Conservation (phyloP, 2,329 filamentous ascomycete species). For the Calonectria ilicicola region DNA sequence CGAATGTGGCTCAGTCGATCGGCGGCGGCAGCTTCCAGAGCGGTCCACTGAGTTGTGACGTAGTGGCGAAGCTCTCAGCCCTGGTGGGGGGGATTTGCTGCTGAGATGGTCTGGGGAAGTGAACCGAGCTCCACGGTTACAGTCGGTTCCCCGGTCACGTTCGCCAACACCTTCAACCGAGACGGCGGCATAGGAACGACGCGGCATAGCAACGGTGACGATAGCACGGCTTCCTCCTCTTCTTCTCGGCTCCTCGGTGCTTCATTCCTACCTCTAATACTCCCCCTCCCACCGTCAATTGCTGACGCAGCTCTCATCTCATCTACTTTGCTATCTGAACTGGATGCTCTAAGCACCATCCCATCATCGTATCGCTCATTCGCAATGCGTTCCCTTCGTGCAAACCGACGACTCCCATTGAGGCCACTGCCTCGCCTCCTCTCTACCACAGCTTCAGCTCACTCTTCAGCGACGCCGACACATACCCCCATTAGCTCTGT, state of each 20-base stretch:
- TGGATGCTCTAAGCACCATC: background rate
- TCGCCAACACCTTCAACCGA: constrained; percentile 36
- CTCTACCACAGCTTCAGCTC: constrained; percentile 50
- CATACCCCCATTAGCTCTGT: constrained; percentile 77
- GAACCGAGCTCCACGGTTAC: constrained; percentile 41
- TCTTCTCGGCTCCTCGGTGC: constrained; percentile 17
- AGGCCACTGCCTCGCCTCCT: constrained; percentile 55
- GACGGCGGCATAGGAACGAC: constrained; percentile 42
- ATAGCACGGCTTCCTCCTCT: constrained; percentile 21
- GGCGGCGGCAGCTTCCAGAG: background rate
- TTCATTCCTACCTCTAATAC: constrained; percentile 17
- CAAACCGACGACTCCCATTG: constrained; percentile 61
- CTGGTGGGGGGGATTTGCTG: background rate
- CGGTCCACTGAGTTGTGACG: constrained; percentile 38
- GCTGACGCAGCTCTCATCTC: background rate
- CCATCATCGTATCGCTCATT: constrained; percentile 17
- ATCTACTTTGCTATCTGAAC: background rate
- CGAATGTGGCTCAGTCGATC: background rate
- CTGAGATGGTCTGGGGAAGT: constrained; percentile 39
- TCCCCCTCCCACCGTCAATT: background rate
- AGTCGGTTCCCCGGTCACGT: constrained; percentile 48
- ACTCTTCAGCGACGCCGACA: constrained; percentile 47
- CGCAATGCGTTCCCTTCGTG: constrained; percentile 68
- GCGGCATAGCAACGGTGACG: constrained; percentile 38
- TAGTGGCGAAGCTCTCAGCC: constrained; percentile 32